phyloP scores from a whole-genome alignment of 1,284 basidiomycete genomes.

The Rhodotorula glutinis region DNA sequence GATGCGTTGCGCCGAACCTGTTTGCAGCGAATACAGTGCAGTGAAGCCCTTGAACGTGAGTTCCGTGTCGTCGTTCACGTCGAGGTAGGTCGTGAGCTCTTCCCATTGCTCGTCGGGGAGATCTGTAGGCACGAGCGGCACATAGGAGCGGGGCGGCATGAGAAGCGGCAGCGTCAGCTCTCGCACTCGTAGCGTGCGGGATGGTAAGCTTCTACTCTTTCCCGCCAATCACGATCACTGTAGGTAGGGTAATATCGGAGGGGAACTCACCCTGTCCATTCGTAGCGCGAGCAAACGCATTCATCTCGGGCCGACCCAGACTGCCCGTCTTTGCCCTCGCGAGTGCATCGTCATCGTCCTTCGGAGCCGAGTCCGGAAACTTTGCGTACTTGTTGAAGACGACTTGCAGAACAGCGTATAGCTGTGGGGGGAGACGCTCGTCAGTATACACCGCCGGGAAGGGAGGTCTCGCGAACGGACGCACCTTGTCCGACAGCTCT shows the following conservation, averaged over 20 bases:
- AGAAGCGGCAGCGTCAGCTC: no score
- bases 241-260: no score
- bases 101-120: conserved; percentile 24
- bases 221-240: no score
- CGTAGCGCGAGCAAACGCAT: conserved; percentile 29
- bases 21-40: conserved; percentile 33
- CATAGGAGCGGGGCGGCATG: no score
- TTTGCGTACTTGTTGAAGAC: conserved; percentile 8
- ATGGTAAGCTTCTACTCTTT: no score
- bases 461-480: neutral
- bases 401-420: conserved; percentile 2
- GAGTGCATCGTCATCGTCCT: conserved; percentile 1
- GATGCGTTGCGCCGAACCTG: neutral
- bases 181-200: no score
- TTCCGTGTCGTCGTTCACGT: conserved; percentile 19
- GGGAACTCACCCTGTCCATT: conserved; percentile 14
- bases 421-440: neutral
- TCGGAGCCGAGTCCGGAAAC: neutral
- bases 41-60: conserved; percentile 34
- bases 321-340: neutral
- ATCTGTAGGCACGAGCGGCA: neutral
- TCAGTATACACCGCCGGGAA: neutral
- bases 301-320: conserved; percentile 13
- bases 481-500: conserved; percentile 10
- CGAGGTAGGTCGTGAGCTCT: conserved; percentile 28